Evolutionary conservation across 2,329 filamentous ascomycete genomes (phyloP).

Genomic region (Colletotrichum shisoi): DNA sequence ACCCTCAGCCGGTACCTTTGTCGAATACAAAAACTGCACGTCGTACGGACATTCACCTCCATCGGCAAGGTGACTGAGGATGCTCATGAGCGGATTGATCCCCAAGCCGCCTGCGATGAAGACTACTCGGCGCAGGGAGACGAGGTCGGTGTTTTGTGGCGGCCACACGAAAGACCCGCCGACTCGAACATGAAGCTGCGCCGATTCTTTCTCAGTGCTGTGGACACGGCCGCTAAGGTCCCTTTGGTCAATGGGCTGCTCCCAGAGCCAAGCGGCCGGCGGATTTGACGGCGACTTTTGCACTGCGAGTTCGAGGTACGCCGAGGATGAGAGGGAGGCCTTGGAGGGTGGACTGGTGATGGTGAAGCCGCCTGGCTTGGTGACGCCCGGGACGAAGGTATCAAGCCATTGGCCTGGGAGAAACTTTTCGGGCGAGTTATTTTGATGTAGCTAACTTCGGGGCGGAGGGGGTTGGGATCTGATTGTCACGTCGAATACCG

Average conservation of each 20-base stretch:
- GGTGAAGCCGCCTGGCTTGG: slow-evolving; percentile 84
- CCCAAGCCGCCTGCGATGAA: slow-evolving; percentile 84
- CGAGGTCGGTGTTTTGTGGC: slow-evolving; percentile 52
- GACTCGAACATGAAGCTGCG: slow-evolving; percentile 71
- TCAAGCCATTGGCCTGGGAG: slow-evolving; percentile 89
- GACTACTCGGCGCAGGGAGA: slow-evolving; percentile 65
- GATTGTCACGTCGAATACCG: not conserved
- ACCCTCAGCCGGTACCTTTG: slow-evolving; percentile 47
- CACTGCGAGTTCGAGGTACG: slow-evolving; percentile 79
- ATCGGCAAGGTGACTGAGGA: slow-evolving; percentile 68
- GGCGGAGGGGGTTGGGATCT: not conserved
- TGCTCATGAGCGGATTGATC: slow-evolving; percentile 81
- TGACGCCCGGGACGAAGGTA: slow-evolving; percentile 73
- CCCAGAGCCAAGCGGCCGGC: slow-evolving; percentile 79
- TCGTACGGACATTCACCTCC: slow-evolving; percentile 45
- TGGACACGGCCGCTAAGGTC: slow-evolving; percentile 46
- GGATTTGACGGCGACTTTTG: slow-evolving; percentile 76
- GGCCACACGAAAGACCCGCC: slow-evolving; percentile 86
- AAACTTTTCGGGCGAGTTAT: slow-evolving; percentile 61
- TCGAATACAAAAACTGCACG: slow-evolving; percentile 71
- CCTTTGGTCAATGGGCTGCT: slow-evolving; percentile 39
- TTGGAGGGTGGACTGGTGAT: slow-evolving; percentile 77
- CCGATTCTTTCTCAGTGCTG: slow-evolving; percentile 67
- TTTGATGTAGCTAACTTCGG: not conserved
- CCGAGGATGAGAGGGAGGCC: slow-evolving; percentile 47